phyloP scores from a whole-genome alignment of 352 stramenopile species.

The Elongisporangium undulatum region DNA sequence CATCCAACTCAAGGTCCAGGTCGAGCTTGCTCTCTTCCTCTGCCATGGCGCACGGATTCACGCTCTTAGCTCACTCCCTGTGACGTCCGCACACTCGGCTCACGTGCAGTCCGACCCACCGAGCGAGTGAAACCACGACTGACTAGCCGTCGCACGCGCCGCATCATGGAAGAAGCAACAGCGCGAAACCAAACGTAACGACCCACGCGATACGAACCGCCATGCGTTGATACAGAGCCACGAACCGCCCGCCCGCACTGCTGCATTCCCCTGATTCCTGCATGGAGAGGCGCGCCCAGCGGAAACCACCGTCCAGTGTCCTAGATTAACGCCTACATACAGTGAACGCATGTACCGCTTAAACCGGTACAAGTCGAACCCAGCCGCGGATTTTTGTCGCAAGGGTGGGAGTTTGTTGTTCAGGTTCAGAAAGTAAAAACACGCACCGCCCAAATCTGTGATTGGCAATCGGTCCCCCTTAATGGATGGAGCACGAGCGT shows the following conservation, averaged over 20 bases:
- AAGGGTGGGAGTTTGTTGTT: neutral
- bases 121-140: neutral
- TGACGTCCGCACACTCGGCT: neutral
- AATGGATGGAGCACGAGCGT: neutral
- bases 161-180: neutral
- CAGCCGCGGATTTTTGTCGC: neutral
- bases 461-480: neutral
- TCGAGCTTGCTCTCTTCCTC: conserved; percentile 15
- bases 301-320: neutral
- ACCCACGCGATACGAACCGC: neutral
- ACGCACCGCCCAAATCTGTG: neutral
- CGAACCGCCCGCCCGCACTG: neutral
- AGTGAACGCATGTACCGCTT: neutral
- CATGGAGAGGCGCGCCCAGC: neutral
- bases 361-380: neutral
- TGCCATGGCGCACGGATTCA: neutral
- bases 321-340: neutral
- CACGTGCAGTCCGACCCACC: neutral
- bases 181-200: neutral
- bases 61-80: neutral
- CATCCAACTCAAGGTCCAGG: conserved; percentile 26
- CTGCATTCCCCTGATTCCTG: neutral
- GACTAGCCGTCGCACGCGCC: neutral
- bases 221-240: neutral
- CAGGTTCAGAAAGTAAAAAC: neutral